These are phyloP conservation scores for Flueggea neowawraea DNA, from an alignment of 441 rosid species.

Conservation along the genomic window DNA sequence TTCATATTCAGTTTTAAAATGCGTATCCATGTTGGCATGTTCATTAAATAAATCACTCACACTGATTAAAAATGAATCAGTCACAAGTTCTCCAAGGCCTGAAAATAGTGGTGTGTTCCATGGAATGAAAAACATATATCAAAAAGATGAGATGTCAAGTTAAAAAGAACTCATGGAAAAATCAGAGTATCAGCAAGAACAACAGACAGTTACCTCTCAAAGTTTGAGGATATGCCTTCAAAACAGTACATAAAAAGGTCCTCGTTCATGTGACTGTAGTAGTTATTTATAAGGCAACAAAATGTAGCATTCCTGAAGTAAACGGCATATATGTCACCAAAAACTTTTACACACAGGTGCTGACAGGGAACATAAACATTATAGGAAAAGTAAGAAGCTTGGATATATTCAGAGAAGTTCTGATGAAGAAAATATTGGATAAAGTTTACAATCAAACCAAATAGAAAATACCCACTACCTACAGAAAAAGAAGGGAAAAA, in stretches of 20 bases:
- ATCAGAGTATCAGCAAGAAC: not conserved
- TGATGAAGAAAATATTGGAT: not conserved
- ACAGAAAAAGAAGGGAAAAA: too few relatives aligned
- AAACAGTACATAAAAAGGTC: slow-evolving; percentile 77
- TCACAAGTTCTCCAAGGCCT: not conserved
- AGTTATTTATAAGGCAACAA: slow-evolving; percentile 60
- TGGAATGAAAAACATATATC: not conserved
- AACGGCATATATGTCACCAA: not conserved
- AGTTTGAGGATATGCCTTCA: slow-evolving; percentile 70
- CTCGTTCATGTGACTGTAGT: slow-evolving; percentile 51
- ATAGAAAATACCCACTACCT: too few relatives aligned
- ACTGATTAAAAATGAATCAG: too few relatives aligned
- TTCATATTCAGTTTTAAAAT: not conserved
- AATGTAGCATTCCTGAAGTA: slow-evolving; percentile 77
- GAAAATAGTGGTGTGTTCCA: not conserved
- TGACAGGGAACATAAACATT: not conserved
- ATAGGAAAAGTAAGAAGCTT: not conserved
- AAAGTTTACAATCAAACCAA: not conserved
- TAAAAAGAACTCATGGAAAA: not conserved
- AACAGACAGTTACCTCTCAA: slow-evolving; percentile 64
- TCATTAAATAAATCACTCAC: too few relatives aligned
- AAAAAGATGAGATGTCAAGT: not conserved
- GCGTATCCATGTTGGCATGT: not conserved
- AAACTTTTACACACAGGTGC: too few relatives aligned
- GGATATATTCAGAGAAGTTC: too few relatives aligned